Conservation (phyloP, 495 filamentous ascomycete genomes). For the Hypoxylon fuscum region DNA sequence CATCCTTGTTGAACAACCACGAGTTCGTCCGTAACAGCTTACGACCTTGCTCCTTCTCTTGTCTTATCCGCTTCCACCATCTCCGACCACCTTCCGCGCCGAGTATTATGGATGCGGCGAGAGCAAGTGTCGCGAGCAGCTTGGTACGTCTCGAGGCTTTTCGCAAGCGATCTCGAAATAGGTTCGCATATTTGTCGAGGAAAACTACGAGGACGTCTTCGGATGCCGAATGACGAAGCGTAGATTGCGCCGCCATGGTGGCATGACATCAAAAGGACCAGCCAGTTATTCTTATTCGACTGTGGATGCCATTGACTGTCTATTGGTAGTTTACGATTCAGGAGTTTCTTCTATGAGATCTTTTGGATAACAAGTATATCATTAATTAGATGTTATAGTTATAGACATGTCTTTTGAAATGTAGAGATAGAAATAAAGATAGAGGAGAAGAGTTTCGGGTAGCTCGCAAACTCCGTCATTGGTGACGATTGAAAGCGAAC, state of each 20-base stretch:
- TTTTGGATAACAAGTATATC: constrained; percentile 2
- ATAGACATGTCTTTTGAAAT: constrained; percentile 19
- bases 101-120: constrained; percentile 78
- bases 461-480: constrained; percentile 31
- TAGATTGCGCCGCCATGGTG: constrained; percentile 87
- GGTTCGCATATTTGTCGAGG: constrained; percentile 69
- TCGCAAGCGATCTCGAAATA: constrained; percentile 67
- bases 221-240: constrained; percentile 69
- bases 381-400: constrained; percentile 15
- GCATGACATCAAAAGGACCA: constrained; percentile 38
- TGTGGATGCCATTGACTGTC: constrained; percentile 24
- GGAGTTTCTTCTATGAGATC: constrained; percentile 9
- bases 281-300: constrained; percentile 18
- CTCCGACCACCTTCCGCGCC: constrained; percentile 77
- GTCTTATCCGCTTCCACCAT: constrained; percentile 73
- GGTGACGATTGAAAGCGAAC: constrained; percentile 34
- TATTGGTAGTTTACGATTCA: constrained; percentile 12
- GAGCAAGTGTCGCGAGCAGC: constrained; percentile 75
- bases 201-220: constrained; percentile 76
- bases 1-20: constrained; percentile 90
- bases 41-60: constrained; percentile 80
- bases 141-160: constrained; percentile 72
- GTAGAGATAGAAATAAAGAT: constrained; percentile 1
- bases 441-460: constrained; percentile 12
- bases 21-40: constrained; percentile 89